Evolutionary conservation across 148 eudicot species (phyloP), one percentile per base, ranked within the genome.

Genomic region (Cornus florida): DNA sequence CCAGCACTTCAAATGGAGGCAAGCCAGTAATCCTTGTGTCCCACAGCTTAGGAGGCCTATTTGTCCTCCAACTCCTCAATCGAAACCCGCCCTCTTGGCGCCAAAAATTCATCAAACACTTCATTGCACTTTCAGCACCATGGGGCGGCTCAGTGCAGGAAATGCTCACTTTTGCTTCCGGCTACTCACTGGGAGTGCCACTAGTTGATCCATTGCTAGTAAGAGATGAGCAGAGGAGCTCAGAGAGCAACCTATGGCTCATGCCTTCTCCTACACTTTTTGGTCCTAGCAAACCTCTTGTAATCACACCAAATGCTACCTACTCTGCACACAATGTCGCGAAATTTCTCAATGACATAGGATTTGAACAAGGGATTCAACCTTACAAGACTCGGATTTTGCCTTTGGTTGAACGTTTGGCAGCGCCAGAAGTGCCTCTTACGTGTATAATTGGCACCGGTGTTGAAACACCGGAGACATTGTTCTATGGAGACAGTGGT

Each of bases 1-100:
- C 93, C 19, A 86, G 90, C 78, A 11, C 53, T 53, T 75, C 86
- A 24, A 96, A 96, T 11, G 88, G 77, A 8, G 91, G 92, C 72
- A 89, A 86, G 24, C 94, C 95, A 1, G 91, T 90, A 0, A 85
- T 96, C 53, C 85, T 96, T 59, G 8, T 96, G 31, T 87, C 99
- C 53, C 98, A 96, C 78, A 96, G 98, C 78, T 73, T 96, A 57
- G 99, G 99, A 66, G 97, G 98, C 70, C 78, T 94, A n/a, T 91
- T 81, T 31, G 91, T 84, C 67, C 92, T 85, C 57, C 93, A 96
- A 75, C 83, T 93, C 14, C 97, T 96, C 74, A 69, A 82, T 71
- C 91, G 90, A 20, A 85, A 82, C 82, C 39, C 85, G 7, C 67
- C 56, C 17, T 75, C 91, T 6, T 96, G 99, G 99, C 90, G 95